Base-by-base conservation (phyloP, 345 rosid species). In the Crucihimalaya himalaica region DNA sequence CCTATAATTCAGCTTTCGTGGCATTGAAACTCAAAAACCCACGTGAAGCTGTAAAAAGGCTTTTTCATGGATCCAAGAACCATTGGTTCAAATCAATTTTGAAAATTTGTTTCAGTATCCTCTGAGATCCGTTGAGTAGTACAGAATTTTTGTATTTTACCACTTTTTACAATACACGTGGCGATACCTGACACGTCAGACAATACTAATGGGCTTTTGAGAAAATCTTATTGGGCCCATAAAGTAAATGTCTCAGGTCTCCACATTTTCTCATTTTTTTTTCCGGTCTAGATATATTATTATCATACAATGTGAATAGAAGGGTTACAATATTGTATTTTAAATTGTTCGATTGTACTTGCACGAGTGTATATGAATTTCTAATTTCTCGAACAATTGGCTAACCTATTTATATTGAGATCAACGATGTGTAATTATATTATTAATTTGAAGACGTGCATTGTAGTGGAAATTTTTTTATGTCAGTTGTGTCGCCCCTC, bases 401-500 rank as follows among this genome's bases (percentile, higher is more conserved):
- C 15, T 71, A 25, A 47, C 5, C 46, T n/a, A 37, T 15, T 0
- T 14, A 21, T 9, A 28, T 19, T 62, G 54, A 76, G 46, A 62
- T 27, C 50, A 55, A 52, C 35, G 59, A 76, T 62, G 68, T 54
- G n/a, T 0, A 23, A 6, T 21, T 34, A 57, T 52, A 42, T 1
- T 19, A 56, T 29, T 42, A 57, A 73, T 65, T 21, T 47, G 57
- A 60, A 23, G 70, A 69, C 73, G 79, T 75, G 74, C 79, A 32
- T 16, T 43, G 69, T 61, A 43, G 57, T 75, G 79, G 79, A 31
- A 48, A 74, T 7, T n/a, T 8, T 8, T 46, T 43, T 58, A 18
- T 16, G 79, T 76, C 70, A 76, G 75, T 12, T 45, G 6, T 76
- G 71, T 76, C 71, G 75, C 66, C 21, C 1, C 52, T 47, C 43